Base-by-base conservation (phyloP, 208 protist genomes). In the Phytomonas serpens region DNA sequence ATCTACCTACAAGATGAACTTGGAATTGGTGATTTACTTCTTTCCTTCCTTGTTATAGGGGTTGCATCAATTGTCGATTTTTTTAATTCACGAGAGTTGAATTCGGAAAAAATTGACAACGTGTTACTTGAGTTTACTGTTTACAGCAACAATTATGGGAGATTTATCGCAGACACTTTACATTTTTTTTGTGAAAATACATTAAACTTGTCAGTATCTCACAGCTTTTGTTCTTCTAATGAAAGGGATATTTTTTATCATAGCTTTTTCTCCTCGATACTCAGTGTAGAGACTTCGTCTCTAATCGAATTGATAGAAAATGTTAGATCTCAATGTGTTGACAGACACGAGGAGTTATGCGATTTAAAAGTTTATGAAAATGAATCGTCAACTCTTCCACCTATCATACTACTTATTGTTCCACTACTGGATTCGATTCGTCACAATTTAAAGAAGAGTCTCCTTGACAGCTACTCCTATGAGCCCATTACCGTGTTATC, bases 381-480 rank as follows among this genome's bases (percentile, higher is more conserved):
- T 36, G 37, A 69, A 31, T 27, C 33, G 36, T 19, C 34, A n/a
- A 57, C 36, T 11, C 19, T 57, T 13, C 61, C 75, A 14, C 72
- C 68, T 19, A 71, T 79, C 37, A 77, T 89, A 68, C 69, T 89
- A 37, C 33, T 89, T 51, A 69, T 86, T 5, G 74, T 82, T 19
- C 84, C 84, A 6, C 72, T 76, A 32, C 64, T 70, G 7, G 40
- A 67, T 30, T 73, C 71, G 27, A 61, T 78, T 32, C 74, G 79
- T 69, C n/a, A 42, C 23, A 52, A 74, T 40, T 51, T 89, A 27
- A 70, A 73, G 64, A 77, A 63, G 31, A 68, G 68, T 64, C 75
- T 89, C 27, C 73, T 74, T 33, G 84, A 89, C 68, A 87, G 84
- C 75, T 89, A 89, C 72, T 85, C 78, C 67, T 83, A 73, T 29